These are phyloP conservation scores for Wickerhamiella dianesei DNA, from an alignment of 805 yeast species.

Conservation along the genomic window DNA sequence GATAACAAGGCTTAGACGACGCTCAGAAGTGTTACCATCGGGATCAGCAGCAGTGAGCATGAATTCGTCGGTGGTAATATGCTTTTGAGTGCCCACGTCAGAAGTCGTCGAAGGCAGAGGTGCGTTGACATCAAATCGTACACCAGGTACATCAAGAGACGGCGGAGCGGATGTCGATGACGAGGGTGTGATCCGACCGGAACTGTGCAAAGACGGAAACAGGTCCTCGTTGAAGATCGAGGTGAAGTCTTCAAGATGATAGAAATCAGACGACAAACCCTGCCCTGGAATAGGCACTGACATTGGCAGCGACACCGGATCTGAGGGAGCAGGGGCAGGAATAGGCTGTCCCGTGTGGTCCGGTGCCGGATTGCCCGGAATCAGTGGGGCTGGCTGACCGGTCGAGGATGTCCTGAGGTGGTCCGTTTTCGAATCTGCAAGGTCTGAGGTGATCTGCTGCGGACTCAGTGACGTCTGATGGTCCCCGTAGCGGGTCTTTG, in stretches of 20 bases:
- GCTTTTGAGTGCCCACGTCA: background rate
- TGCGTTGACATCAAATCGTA: background rate
- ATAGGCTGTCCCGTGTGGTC: background rate
- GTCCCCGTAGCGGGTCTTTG: constrained; percentile 16
- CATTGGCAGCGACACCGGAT: constrained; percentile 3
- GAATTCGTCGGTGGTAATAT: constrained; percentile 53
- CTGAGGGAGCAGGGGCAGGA: background rate
- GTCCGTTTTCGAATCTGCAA: no score
- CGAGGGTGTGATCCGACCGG: background rate
- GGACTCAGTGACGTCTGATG: background rate
- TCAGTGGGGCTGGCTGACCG: background rate
- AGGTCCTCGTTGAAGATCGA: constrained; percentile 1
- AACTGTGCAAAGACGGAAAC: background rate
- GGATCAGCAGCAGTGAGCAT: constrained; percentile 96
- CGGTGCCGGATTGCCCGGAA: background rate
- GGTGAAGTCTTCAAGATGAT: constrained; percentile 1
- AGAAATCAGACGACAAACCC: background rate
- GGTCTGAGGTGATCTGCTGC: background rate
- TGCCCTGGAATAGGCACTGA: no score
- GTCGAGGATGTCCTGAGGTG: no score
- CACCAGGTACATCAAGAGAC: background rate
- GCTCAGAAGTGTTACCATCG: constrained; percentile 87
- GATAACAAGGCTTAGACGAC: constrained; percentile 80
- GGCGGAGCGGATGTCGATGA: background rate
- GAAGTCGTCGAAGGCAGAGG: background rate